These are phyloP conservation scores for Backusella sp. DNA, from an alignment of 192 early-diverging fungal genomes.

Conservation along the genomic window DNA sequence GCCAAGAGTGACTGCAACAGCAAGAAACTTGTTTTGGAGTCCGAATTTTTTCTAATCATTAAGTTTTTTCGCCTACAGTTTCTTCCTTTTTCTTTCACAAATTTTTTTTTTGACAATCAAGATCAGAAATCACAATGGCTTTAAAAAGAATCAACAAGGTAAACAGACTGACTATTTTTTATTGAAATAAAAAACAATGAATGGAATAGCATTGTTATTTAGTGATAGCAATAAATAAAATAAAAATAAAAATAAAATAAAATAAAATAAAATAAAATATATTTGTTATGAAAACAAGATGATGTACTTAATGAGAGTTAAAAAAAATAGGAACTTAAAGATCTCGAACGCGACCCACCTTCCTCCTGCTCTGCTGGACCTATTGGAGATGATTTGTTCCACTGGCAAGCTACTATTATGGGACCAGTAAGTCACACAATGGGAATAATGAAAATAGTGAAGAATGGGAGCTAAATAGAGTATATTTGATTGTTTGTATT, in stretches of 20 bases:
- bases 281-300: constrained; percentile 3
- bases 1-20: constrained; percentile 1
- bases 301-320: background rate
- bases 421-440: constrained; percentile 73
- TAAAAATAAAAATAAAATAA: background rate
- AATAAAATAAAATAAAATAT: background rate
- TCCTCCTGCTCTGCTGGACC: constrained; percentile 98
- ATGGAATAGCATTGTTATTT: background rate
- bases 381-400: constrained; percentile 87
- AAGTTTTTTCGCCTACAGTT: background rate
- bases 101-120: constrained; percentile 13
- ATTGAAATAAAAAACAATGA: background rate
- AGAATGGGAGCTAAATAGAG: background rate
- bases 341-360: constrained; percentile 97
- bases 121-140: constrained; percentile 68
- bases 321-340: constrained; percentile 81
- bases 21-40: background rate
- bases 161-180: constrained; percentile 26
- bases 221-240: background rate
- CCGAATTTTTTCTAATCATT: background rate
- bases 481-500: background rate
- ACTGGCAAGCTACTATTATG: constrained; percentile 99
- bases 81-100: constrained; percentile 13
- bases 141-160: constrained; percentile 99
- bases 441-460: background rate